These are phyloP conservation scores for Hypoxylon cercidicola DNA, from an alignment of 495 filamentous ascomycete genomes.

Conservation along the genomic window DNA sequence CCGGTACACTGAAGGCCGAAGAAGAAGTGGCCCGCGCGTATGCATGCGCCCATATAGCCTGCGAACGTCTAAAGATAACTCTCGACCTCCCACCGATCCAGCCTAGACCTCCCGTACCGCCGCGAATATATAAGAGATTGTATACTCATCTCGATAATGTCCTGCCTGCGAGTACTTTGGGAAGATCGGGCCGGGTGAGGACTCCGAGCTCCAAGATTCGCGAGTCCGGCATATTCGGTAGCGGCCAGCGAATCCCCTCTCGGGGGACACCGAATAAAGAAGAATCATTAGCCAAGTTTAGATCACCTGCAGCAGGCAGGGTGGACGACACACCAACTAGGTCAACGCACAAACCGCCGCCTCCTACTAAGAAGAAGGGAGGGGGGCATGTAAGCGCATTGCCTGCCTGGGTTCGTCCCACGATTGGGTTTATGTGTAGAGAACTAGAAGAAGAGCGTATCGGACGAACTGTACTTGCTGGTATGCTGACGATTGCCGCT, in stretches of 20 bases:
- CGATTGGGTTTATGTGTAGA: constrained; percentile 70
- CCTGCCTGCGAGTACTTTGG: constrained; percentile 55
- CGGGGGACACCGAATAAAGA: constrained; percentile 46
- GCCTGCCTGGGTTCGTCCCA: constrained; percentile 73
- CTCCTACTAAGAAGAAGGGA: constrained; percentile 40
- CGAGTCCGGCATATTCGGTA: constrained; percentile 39
- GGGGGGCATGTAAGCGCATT: constrained; percentile 51
- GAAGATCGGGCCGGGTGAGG: constrained; percentile 25
- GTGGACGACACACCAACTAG: constrained; percentile 36
- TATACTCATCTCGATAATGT: constrained; percentile 81
- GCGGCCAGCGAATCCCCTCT: constrained; percentile 35
- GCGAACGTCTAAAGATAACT: constrained; percentile 83
- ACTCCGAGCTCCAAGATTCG: constrained; percentile 44
- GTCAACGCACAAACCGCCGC: constrained; percentile 37
- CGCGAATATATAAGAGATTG: constrained; percentile 84
- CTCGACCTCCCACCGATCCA: constrained; percentile 86
- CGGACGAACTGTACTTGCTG: constrained; percentile 56
- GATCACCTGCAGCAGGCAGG: constrained; percentile 25
- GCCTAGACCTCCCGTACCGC: constrained; percentile 83
- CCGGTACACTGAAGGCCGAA: constrained; percentile 81
- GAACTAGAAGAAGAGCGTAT: constrained; percentile 49
- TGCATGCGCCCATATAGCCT: constrained; percentile 92
- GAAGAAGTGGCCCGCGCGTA: constrained; percentile 90
- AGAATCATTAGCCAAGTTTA: constrained; percentile 51
- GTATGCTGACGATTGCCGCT: constrained; percentile 54